Conservation (phyloP, 1,284 basidiomycete genomes). For the Boletus semigastroideus region DNA sequence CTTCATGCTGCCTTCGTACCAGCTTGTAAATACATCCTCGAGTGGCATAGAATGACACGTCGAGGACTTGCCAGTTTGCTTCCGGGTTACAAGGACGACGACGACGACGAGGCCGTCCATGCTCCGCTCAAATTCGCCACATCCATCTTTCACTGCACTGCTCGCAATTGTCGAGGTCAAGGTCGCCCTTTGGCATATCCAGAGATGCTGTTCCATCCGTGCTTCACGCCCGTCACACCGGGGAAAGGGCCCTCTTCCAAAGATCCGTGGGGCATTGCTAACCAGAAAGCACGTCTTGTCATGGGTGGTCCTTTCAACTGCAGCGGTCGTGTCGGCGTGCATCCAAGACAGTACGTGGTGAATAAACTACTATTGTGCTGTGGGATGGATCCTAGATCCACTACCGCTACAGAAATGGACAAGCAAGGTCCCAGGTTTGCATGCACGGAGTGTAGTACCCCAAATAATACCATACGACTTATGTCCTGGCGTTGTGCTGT, state of each 20-base stretch:
- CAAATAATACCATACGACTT: constrained; percentile 1
- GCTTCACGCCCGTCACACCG: constrained; percentile 22
- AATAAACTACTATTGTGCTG: constrained; percentile 21
- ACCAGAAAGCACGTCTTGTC: constrained; percentile 21
- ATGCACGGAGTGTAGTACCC: constrained; percentile 20
- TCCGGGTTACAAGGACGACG: constrained; percentile 19
- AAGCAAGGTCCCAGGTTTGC: constrained; percentile 13
- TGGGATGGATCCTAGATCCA: constrained; percentile 25
- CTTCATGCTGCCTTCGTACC: constrained; percentile 17
- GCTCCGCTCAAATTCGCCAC: constrained; percentile 29
- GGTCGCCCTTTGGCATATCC: constrained; percentile 24
- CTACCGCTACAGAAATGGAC: constrained; percentile 32
- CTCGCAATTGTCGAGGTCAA: constrained; percentile 17
- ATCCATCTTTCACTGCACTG: constrained; percentile 29
- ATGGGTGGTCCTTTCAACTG: constrained; percentile 37
- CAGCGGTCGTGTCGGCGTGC: constrained; percentile 22
- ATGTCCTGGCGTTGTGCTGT: constrained; percentile 30
- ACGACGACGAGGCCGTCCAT: constrained; percentile 20
- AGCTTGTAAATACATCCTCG: constrained; percentile 15
- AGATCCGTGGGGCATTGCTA: constrained; percentile 24
- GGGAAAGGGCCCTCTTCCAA: constrained; percentile 11
- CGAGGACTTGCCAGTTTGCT: constrained; percentile 31
- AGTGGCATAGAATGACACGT: constrained; percentile 27
- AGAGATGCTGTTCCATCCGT: constrained; percentile 32
- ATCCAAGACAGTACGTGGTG: constrained; percentile 20